Evolutionary conservation across 1,284 basidiomycete species (phyloP), one percentile per base, ranked within the genome.

Genomic region (Naganishia sp.): DNA sequence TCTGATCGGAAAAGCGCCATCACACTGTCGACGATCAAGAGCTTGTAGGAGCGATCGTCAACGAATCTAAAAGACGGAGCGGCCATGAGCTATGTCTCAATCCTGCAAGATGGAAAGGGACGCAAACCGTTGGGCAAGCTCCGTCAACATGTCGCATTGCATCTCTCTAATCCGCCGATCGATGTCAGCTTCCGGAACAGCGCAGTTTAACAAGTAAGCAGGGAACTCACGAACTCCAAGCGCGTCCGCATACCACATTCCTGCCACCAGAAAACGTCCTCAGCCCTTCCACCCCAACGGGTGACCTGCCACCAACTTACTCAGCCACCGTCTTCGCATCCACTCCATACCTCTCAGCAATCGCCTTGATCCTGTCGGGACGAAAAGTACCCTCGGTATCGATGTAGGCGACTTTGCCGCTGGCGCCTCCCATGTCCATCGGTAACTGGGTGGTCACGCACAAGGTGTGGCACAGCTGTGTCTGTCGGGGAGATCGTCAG

Each of bases 1-100:
- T 96, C 94, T 21, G 92, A 90, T 75, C 93, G 87, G 79, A 96
- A 96, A 10, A 95, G 83, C 35, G 94, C 94, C 90, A 97, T 94
- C 71, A 96, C 94, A 70, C 90, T 93, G 76, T 97, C 86, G 69
- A 96, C 78, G 49, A 81, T 76, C 63, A 81, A 69, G 1, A 81
- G 72, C 71, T 77, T 78, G 74, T 77, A 81, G 4, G 73, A 75
- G 9, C 79, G 68, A 66, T 81, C 80, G 54, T 80, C 78, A 35
- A 77, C 75, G 63, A 80, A 80, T 46, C 79, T 79, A 63, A 1
- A 9, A 13, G 35, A 39, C 35, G 15, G 6, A 6, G 42, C 6
- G 5, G 17, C 35, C 56, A 46, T 17, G 23, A 18, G 4, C 6
- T 50, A 13, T 9, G 18, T 15, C 5, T 49, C 6, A 1, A 1